Conservation (phyloP, 495 filamentous ascomycete genomes). For the Podospora pseudoanserina region DNA sequence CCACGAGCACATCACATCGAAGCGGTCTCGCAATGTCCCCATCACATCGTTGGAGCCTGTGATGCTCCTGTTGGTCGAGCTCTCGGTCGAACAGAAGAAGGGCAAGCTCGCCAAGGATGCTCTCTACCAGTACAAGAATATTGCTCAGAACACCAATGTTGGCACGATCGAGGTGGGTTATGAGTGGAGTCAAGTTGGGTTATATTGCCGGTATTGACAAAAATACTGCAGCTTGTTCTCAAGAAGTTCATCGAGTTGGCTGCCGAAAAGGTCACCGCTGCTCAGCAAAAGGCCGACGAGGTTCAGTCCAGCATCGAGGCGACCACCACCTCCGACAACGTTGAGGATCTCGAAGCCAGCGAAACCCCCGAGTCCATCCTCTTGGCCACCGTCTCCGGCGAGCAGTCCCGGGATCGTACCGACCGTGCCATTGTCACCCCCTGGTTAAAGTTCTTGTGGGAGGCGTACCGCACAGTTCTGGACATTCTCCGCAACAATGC, state of each 20-base stretch:
- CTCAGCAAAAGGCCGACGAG: conserved; percentile 93
- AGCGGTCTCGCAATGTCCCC: conserved; percentile 93
- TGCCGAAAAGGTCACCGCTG: conserved; percentile 91
- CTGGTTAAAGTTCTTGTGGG: conserved; percentile 99
- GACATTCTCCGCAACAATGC: conserved; percentile 99
- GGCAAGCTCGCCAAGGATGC: conserved; percentile 98
- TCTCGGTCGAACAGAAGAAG: conserved; percentile 93
- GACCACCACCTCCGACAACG: conserved; percentile 56
- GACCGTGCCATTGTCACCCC: conserved; percentile 97
- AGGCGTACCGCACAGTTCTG: conserved; percentile 97
- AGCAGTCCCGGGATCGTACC: conserved; percentile 93
- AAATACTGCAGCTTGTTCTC: conserved; percentile 64
- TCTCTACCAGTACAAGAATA: conserved; percentile 99
- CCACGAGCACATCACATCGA: conserved; percentile 98
- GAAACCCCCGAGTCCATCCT: conserved; percentile 98
- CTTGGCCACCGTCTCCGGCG: conserved; percentile 93
- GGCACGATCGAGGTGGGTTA: conserved; percentile 81
- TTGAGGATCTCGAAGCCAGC: conserved; percentile 94
- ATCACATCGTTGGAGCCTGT: conserved; percentile 96
- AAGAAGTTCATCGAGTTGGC: conserved; percentile 97
- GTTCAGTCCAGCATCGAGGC: conserved; percentile 84
- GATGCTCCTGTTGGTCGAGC: conserved; percentile 95
- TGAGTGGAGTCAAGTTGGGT: conserved; percentile 6
- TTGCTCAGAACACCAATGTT: conserved; percentile 97
- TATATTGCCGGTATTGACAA: conserved; percentile 23